Base-by-base conservation (phyloP, 306 rosid genomes). In the Arachis stenosperma region DNA sequence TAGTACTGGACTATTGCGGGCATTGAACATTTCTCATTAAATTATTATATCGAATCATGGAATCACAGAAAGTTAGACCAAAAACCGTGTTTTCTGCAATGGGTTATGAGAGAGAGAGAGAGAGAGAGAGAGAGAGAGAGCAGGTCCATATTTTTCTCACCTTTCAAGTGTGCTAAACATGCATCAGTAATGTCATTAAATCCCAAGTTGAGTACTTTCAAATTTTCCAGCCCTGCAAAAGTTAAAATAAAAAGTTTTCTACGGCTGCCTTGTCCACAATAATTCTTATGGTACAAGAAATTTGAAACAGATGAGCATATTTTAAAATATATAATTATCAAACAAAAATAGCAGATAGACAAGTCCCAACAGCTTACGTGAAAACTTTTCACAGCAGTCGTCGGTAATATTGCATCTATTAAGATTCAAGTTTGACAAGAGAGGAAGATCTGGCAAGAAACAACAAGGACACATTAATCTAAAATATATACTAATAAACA, bases 101-200 rank as follows among this genome's bases (percentile, higher is more conserved):
- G 37, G 37, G 37, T 33, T 33, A 33, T 33, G 39, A 7, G 46
- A 42, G 46, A 42, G 46, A 42, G 46, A 42, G 46, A 42, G 46
- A 42, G 46, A 54, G 40, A 36, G 47, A 56, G 52, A 7, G 58
- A 51, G 48, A 5, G 40, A 67, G 40, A 73, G 50, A 30, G 40
- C 42, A 11, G 75, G 52, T 10, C 46, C 13, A 54, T 39, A 46
- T 74, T 70, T 48, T 48, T 17, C 13, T 72, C 60, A 94, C 98
- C 98, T 89, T 89, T 88, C 75, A 94, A 81, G 87, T 86, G 89
- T 42, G 50, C 85, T 84, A 94, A 88, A 81, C 96, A 94, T 22
- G 87, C 64, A 78, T 91, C 87, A 42, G 91, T 71, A 40, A 94
- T 77, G 50, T 82, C 90, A 75, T 78, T 91, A 81, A 91, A 89